Evolutionary conservation across 345 rosid species (phyloP).

Genomic region (Rhodomyrtus tomentosa): DNA sequence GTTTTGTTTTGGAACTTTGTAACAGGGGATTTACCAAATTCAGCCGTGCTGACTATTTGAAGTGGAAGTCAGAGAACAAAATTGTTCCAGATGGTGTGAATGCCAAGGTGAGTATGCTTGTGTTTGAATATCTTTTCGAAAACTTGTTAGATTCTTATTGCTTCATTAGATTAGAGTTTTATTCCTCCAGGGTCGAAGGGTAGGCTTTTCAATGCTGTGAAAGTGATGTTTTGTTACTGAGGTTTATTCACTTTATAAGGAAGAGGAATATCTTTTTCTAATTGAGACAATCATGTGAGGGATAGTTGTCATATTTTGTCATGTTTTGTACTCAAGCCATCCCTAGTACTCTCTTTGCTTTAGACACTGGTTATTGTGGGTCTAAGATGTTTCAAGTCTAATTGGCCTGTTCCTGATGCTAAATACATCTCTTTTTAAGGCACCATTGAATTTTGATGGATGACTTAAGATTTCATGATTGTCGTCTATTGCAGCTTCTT

Average conservation of each 20-base stretch:
- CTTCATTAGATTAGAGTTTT: not conserved
- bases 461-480: not conserved
- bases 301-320: not conserved
- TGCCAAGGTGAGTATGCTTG: constrained; percentile 27
- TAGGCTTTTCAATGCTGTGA: not conserved
- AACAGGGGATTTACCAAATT: constrained; percentile 48
- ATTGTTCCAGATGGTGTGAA: constrained; percentile 43
- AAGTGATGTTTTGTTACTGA: not conserved
- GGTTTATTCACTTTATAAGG: not conserved
- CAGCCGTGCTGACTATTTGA: constrained; percentile 36
- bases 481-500: constrained; percentile 3
- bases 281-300: not conserved
- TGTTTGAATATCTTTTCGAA: not conserved
- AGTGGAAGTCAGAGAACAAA: constrained; percentile 31
- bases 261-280: not conserved
- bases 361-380: not conserved
- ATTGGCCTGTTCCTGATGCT: not conserved
- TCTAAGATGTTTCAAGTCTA: not conserved
- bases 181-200: not conserved
- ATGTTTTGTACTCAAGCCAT: not conserved
- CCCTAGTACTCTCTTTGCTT: not conserved
- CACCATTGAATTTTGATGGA: not conserved
- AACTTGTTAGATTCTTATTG: not conserved
- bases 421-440: not conserved
- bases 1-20: not conserved